phyloP scores from a whole-genome alignment of 352 stramenopile species.

The Globisporangium takayamanum region DNA sequence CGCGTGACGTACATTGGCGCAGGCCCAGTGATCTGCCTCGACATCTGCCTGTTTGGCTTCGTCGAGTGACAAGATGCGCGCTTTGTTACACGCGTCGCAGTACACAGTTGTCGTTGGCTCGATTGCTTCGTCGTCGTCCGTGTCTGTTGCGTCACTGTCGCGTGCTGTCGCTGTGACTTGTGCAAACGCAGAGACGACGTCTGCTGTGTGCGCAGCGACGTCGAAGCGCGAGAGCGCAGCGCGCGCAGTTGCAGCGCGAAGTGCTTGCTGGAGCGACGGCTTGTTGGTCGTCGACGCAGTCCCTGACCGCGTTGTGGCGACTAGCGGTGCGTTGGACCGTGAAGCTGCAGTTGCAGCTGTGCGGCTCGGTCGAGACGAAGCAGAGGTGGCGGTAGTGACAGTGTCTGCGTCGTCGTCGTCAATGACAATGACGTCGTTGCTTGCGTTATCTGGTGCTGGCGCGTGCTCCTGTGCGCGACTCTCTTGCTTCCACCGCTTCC shows the following conservation, averaged over 20 bases:
- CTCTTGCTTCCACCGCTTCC: conserved; percentile 56
- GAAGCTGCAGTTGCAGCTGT: neutral
- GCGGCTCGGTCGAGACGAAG: neutral
- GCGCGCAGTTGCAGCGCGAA: conserved; percentile 43
- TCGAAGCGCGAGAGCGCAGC: conserved; percentile 56
- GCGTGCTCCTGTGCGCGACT: conserved; percentile 5
- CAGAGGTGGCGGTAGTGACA: neutral
- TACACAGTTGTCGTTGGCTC: conserved; percentile 69
- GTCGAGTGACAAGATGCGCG: conserved; percentile 49
- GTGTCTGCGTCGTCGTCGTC: neutral
- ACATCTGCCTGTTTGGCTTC: conserved; percentile 31
- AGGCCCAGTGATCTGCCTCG: conserved; percentile 46
- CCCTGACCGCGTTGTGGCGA: neutral
- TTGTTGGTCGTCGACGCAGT: conserved; percentile 2
- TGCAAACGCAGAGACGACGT: conserved; percentile 40
- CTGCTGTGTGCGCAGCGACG: conserved; percentile 25
- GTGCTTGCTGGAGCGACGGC: conserved; percentile 5
- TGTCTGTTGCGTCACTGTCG: neutral
- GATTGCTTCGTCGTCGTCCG: conserved; percentile 30
- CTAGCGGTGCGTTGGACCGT: neutral
- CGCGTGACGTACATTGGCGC: conserved; percentile 19
- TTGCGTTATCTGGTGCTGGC: neutral
- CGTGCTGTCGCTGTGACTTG: neutral
- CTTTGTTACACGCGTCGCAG: conserved; percentile 79
- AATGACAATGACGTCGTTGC: conserved; percentile 4